Conservation (phyloP, 768 basidiomycete genomes). For the Serpula lacrymans region DNA sequence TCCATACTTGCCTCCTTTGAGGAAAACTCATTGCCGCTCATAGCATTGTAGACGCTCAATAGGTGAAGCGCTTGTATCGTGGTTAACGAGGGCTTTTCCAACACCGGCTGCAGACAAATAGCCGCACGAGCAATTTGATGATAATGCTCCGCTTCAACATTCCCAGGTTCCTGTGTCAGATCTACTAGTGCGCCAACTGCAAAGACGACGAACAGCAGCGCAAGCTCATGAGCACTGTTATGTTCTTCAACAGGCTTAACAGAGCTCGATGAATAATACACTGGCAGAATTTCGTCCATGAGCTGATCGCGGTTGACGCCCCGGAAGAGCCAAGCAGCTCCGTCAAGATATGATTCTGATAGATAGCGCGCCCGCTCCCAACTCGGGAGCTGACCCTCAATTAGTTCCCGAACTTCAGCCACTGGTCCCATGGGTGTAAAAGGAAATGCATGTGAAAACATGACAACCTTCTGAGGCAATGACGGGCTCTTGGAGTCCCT, state of each 20-base stretch:
- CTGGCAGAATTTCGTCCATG: conserved; percentile 37
- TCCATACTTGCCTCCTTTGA: conserved; percentile 67
- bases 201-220: conserved; percentile 46
- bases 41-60: conserved; percentile 65
- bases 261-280: conserved; percentile 33
- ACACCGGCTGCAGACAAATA: conserved; percentile 60
- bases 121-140: conserved; percentile 65
- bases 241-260: conserved; percentile 31
- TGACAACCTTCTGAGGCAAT: conserved; percentile 29
- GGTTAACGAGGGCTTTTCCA: conserved; percentile 68
- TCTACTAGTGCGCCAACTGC: conserved; percentile 51
- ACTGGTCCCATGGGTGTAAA: conserved; percentile 57
- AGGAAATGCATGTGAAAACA: conserved; percentile 61
- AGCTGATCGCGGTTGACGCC: conserved; percentile 45
- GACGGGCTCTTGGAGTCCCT: conserved; percentile 26
- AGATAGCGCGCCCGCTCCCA: conserved; percentile 47
- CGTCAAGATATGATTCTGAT: conserved; percentile 41
- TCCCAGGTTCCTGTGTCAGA: conserved; percentile 24
- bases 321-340: conserved; percentile 52
- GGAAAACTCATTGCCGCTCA: conserved; percentile 59
- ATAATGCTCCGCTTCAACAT: conserved; percentile 55
- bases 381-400: conserved; percentile 52
- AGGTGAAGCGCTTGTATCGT: conserved; percentile 70
- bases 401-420: conserved; percentile 43
- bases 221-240: conserved; percentile 46